Evolutionary conservation across 2,329 filamentous ascomycete species (phyloP).

Genomic region (Trichoderma cornu-damae): DNA sequence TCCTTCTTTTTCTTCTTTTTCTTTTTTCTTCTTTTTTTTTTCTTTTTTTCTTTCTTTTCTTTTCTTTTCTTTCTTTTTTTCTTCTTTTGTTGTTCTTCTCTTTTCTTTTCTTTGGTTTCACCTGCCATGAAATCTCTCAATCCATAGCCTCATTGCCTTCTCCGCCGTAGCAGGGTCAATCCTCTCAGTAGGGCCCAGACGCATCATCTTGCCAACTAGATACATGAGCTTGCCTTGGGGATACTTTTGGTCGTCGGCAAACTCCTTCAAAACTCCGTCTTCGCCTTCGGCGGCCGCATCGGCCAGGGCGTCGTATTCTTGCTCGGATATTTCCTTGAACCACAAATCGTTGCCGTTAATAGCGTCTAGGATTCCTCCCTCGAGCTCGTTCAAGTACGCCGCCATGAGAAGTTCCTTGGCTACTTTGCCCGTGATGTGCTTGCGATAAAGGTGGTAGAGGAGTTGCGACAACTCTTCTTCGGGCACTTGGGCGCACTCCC

Average conservation of each 20-base stretch:
- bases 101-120: neutral
- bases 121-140: slow-evolving; percentile 22
- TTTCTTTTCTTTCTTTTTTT: neutral
- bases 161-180: slow-evolving; percentile 52
- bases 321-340: slow-evolving; percentile 47
- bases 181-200: slow-evolving; percentile 47
- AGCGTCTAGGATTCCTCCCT: slow-evolving; percentile 39
- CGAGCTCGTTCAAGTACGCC: slow-evolving; percentile 45
- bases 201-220: slow-evolving; percentile 55
- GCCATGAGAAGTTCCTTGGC: slow-evolving; percentile 55
- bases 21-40: no score
- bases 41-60: no score
- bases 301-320: slow-evolving; percentile 47
- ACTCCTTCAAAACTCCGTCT: slow-evolving; percentile 43
- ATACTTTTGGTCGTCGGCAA: slow-evolving; percentile 40
- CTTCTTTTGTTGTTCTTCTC: neutral
- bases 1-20: no score
- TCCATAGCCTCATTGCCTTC: slow-evolving; percentile 38
- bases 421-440: slow-evolving; percentile 51
- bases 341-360: slow-evolving; percentile 47
- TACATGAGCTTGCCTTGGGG: slow-evolving; percentile 58
- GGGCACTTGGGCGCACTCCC: slow-evolving; percentile 45
- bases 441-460: slow-evolving; percentile 42
- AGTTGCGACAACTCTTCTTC: slow-evolving; percentile 47
- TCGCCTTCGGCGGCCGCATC: slow-evolving; percentile 42